Conservation (phyloP, 2,329 filamentous ascomycete genomes). For the Cadophora sp. region DNA sequence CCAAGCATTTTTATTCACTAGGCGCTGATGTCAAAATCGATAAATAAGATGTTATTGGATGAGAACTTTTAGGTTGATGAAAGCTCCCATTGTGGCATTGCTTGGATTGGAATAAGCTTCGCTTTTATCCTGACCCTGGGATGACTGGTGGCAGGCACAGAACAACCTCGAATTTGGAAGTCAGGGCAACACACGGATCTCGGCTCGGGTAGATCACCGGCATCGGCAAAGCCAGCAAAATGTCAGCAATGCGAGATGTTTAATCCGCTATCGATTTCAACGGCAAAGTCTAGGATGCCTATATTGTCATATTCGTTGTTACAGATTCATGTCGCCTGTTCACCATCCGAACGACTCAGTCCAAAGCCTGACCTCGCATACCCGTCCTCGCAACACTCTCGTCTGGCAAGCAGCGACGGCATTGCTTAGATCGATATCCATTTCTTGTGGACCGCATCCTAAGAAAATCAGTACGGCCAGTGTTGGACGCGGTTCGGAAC, state of each 20-base stretch:
- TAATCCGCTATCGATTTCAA: too few species aligned
- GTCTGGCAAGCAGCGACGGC: neutral
- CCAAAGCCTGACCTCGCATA: slow-evolving; percentile 1
- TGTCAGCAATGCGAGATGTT: neutral
- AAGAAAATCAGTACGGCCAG: neutral
- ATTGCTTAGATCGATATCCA: slow-evolving; percentile 4
- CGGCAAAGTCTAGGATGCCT: too few species aligned
- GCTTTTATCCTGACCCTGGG: slow-evolving; percentile 3
- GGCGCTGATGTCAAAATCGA: neutral
- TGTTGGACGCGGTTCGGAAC: neutral
- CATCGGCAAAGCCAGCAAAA: neutral
- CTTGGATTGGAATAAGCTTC: slow-evolving; percentile 1
- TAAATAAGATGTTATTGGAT: too few species aligned
- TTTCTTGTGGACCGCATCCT: neutral
- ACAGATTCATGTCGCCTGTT: neutral
- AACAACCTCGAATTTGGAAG: neutral
- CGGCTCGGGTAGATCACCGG: neutral
- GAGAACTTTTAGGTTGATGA: neutral
- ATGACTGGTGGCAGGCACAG: neutral
- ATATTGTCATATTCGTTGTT: neutral
- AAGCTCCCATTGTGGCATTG: neutral
- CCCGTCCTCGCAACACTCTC: neutral
- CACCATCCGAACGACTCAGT: neutral
- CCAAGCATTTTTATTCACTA: neutral
- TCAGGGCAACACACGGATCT: neutral